Evolutionary conservation across 768 basidiomycete genomes (phyloP), one percentile per base, ranked within the genome.

Genomic region (Boletus coccyginus): DNA sequence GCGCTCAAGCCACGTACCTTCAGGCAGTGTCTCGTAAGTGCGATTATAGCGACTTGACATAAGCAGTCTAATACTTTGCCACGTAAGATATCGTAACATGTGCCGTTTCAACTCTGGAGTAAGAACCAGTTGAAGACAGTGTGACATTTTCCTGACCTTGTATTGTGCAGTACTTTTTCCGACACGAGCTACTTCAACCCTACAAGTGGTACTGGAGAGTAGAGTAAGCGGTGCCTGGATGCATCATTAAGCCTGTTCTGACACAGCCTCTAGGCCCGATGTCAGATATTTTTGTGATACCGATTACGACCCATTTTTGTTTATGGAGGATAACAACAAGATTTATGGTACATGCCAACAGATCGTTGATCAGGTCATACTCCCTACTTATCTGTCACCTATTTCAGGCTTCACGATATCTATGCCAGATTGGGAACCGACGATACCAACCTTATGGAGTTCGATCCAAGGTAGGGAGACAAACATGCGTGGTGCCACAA

Each of bases 91-190:
- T 61, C 78, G 86, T n/a, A 86, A 88, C 53, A 88, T 90, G 88
- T 89, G 88, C 66, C 77, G 87, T 38, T 90, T 82, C 71, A 86
- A 88, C 68, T 87, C 85, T 1, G 87, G 84, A 2, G 84, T 85
- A 60, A 57, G 80, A 68, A 29, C 11, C 32, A 36, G 40, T n/a
- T 42, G 12, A 36, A 39, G 14, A 2, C 16, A 17, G 8, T 43
- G 17, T 29, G 35, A 3, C 35, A 29, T 19, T 54, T 44, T 12
- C 46, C 54, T 62, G 38, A 66, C 31, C n/a, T 53, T 39, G 53
- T 52, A 21, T 32, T 32, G 29, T 32, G 8, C 47, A 83, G 75
- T 82, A 77, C 72, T 86, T 86, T 70, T 86, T 76, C 70, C 69
- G 67, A 48, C 83, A 86, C 58, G 75, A 79, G 40, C 60, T 85